Base-by-base conservation (phyloP, 805 yeast genomes). In the Grigorovia jiainica region DNA sequence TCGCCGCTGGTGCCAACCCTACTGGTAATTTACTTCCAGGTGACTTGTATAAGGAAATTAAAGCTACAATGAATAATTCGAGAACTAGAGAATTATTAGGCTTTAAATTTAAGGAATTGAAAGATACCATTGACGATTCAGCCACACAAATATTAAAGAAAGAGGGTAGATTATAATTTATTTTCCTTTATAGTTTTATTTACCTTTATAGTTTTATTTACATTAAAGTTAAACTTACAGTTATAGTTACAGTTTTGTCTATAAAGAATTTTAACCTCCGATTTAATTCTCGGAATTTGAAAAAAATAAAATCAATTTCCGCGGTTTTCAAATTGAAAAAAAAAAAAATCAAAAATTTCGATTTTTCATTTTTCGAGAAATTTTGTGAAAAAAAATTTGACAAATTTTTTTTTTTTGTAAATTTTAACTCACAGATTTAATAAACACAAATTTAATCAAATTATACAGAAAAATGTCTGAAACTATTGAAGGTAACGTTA, bases 401-500 rank as follows among this genome's bases (percentile, higher is more conserved):
- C n/a, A n/a, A n/a, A n/a, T 24, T 7, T 27, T 27, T 8, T 13
- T 27, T 27, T 7, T 4, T 10, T 13, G 15, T 11, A 27, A 27
- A 27, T 27, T 10, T 24, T n/a, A n/a, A n/a, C n/a, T n/a, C n/a
- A n/a, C n/a, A n/a, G 25, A 10, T 11, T 13, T 8, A 20, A n/a
- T n/a, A 27, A 27, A 33, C n/a, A 25, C 43, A 30, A 37, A 34
- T 25, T 27, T 13, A 6, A 19, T 9, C 17, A 24, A 30, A 10
- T 30, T 11, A 34, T 10, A 36, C 21, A 16, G 13, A 8, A 44
- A 15, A 42, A 63, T 59, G 65, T 54, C 65, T 48, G 65, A 61
- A 56, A 45, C 50, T 29, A 61, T 61, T 51, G 64, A 61, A 59
- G 67, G 68, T 55, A 61, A 62, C 57, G 65, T 63, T 39, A 55